Percentiles rank a stretch among this genome's conserved stretches.
Evolutionary conservation across 148 eudicot species (phyloP).

Genomic region (Vaccinium myrtillus): DNA sequence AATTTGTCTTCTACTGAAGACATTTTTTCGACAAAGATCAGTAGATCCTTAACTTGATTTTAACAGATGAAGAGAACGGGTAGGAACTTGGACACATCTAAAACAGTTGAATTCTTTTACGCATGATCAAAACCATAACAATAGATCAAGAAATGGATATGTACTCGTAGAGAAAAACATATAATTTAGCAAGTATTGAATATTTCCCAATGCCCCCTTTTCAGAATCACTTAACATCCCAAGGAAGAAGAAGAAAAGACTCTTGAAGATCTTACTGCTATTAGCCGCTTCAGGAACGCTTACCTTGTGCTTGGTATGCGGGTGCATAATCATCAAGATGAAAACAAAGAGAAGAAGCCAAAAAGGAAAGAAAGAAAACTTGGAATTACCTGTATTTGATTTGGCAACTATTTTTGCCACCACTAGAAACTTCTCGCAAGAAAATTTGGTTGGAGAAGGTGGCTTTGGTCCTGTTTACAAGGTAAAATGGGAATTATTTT

Average conservation of each 20-base stretch:
- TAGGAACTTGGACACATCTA: too few relatives aligned
- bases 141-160: too few relatives aligned
- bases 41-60: too few relatives aligned
- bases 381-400: slow-evolving; percentile 11
- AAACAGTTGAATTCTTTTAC: too few relatives aligned
- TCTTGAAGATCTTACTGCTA: neutral
- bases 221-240: too few relatives aligned
- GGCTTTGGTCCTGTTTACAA: slow-evolving; percentile 19
- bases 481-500: neutral
- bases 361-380: neutral
- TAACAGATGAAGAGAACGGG: too few relatives aligned
- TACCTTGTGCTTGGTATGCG: neutral
- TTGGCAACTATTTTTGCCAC: neutral
- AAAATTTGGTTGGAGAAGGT: slow-evolving; percentile 18
- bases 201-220: too few relatives aligned
- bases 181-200: too few relatives aligned
- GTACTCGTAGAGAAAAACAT: too few relatives aligned
- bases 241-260: neutral
- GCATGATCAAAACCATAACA: slow-evolving; percentile 2
- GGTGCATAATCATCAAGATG: neutral
- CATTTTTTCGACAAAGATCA: too few relatives aligned
- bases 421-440: neutral
- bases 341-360: neutral
- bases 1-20: too few relatives aligned
- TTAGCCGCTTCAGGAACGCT: neutral